These are phyloP conservation scores for Citrus medica DNA, from an alignment of 345 rosid genomes.

Conservation along the genomic window DNA sequence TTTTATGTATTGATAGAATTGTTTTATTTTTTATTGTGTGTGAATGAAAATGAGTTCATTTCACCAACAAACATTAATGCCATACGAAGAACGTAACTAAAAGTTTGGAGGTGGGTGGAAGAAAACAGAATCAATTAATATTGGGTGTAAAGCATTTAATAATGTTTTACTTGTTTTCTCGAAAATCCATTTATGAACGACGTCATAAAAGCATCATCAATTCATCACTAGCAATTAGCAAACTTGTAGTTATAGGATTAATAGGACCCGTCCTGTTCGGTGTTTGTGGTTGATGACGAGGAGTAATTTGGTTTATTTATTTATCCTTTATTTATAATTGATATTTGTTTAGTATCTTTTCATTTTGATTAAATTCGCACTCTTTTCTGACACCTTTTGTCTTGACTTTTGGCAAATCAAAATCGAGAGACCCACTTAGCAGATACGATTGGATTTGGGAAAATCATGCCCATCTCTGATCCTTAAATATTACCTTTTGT, in stretches of 20 bases:
- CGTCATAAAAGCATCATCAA: conserved; percentile 9
- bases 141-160: not conserved
- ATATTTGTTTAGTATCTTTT: not conserved
- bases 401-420: conserved; percentile 1
- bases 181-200: not conserved
- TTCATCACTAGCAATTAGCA: not conserved
- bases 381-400: not conserved
- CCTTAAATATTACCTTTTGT: not conserved
- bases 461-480: conserved; percentile 6
- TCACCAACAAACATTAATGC: not conserved
- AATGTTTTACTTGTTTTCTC: not conserved
- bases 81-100: not conserved
- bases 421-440: conserved; percentile 18
- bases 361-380: not conserved
- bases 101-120: not conserved
- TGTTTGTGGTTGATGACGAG: conserved; percentile 4
- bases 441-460: conserved; percentile 14
- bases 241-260: not conserved
- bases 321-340: not conserved
- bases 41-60: not conserved
- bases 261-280: not conserved
- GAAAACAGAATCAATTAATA: not conserved
- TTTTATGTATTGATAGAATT: not conserved
- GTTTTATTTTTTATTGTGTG: no score
- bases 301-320: not conserved